Evolutionary conservation across 2,329 filamentous ascomycete genomes (phyloP).

Genomic region (Myriosclerotinia curreyana): DNA sequence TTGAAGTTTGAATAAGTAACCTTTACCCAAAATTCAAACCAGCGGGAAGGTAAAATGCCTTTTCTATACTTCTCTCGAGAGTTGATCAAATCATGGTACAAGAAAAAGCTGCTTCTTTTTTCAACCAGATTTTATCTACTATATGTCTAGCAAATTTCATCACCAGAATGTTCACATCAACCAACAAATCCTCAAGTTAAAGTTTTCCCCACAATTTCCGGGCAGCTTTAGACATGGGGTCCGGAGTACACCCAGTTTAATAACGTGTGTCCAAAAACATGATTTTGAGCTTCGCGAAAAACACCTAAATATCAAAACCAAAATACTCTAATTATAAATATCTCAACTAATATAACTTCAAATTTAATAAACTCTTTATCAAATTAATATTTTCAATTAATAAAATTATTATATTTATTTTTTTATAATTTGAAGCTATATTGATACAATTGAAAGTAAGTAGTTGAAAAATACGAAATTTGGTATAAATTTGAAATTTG

Average conservation of each 20-base stretch:
- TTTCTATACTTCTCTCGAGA: not conserved
- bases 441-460: no score
- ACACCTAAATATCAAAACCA: no score
- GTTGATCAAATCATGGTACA: not conserved
- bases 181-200: not conserved
- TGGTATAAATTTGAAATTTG: no score
- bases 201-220: constrained; percentile 19
- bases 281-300: no score
- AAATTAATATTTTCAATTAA: no score
- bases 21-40: not conserved
- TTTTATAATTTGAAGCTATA: no score
- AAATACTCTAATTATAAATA: no score
- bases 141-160: not conserved
- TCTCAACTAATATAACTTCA: no score
- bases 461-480: no score
- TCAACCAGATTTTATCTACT: not conserved
- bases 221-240: constrained; percentile 13
- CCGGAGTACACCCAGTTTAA: not conserved
- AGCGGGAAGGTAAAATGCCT: not conserved
- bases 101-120: not conserved
- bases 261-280: no score
- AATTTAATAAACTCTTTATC: no score
- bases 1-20: not conserved
- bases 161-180: constrained; percentile 3
- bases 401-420: no score